Evolutionary conservation across 1,284 basidiomycete genomes (phyloP).

Genomic region (Volvariella volvacea): DNA sequence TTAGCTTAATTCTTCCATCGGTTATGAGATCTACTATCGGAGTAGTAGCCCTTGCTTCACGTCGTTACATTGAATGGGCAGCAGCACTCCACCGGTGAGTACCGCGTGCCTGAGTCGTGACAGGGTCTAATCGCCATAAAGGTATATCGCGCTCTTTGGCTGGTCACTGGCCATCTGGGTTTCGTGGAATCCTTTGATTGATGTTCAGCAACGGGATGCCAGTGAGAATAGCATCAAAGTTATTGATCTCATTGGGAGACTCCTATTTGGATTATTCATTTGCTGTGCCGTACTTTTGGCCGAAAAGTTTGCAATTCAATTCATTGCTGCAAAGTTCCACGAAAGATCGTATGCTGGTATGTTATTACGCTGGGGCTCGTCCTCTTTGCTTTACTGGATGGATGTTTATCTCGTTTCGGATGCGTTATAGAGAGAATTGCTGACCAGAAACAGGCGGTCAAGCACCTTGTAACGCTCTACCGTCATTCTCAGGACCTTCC

Average conservation of each 20-base stretch:
- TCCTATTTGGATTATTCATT: conserved; percentile 73
- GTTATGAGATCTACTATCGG: conserved; percentile 63
- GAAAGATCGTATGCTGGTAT: conserved; percentile 78
- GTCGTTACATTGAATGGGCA: conserved; percentile 76
- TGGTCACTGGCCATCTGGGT: conserved; percentile 70
- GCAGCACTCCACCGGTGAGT: conserved; percentile 53
- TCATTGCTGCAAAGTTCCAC: conserved; percentile 84
- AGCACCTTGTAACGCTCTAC: conserved; percentile 72
- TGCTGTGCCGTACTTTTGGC: conserved; percentile 68
- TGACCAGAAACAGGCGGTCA: conserved; percentile 79
- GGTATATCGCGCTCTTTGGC: conserved; percentile 66
- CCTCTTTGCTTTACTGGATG: conserved; percentile 1
- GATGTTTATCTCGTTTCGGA: conserved; percentile 1
- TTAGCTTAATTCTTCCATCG: conserved; percentile 46
- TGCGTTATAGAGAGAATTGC: conserved; percentile 80
- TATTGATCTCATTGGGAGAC: conserved; percentile 49
- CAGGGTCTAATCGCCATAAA: conserved; percentile 17
- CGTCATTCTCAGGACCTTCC: conserved; percentile 69
- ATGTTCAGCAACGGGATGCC: conserved; percentile 29
- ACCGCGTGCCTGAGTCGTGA: conserved; percentile 1
- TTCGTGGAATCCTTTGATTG: conserved; percentile 63
- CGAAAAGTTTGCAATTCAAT: conserved; percentile 86
- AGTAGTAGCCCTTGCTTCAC: conserved; percentile 60
- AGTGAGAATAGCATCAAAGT: conserved; percentile 25
- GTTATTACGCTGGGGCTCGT: conserved; percentile 12